Percentiles rank a stretch among this genome's conserved stretches.
Evolutionary conservation across 2,329 filamentous ascomycete species (phyloP).

Genomic region (Clonostachys rosea): DNA sequence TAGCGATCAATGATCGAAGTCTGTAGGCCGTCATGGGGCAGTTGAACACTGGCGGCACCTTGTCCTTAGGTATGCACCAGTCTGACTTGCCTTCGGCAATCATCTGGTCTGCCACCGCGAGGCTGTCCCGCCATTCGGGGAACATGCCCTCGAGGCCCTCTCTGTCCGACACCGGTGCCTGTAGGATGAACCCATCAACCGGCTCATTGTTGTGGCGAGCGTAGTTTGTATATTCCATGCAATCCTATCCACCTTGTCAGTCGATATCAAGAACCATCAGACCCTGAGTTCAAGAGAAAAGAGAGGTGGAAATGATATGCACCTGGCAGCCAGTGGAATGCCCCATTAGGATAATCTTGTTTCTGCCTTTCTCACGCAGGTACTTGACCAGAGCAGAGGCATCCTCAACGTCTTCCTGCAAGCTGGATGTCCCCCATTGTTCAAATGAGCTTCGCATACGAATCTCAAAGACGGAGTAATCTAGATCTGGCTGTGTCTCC

Average conservation of each 20-base stretch:
- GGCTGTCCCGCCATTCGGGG: slow-evolving; percentile 34
- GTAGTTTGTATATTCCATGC: slow-evolving; percentile 47
- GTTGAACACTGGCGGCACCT: slow-evolving; percentile 31
- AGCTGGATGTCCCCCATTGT: slow-evolving; percentile 44
- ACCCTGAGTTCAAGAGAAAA: not conserved
- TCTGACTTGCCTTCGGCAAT: slow-evolving; percentile 47
- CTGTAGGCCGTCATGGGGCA: slow-evolving; percentile 48
- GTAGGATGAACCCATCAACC: slow-evolving; percentile 73
- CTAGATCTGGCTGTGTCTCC: slow-evolving; percentile 24
- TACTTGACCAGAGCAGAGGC: slow-evolving; percentile 48
- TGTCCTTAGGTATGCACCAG: slow-evolving; percentile 47
- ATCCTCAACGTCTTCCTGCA: slow-evolving; percentile 48
- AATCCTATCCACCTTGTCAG: slow-evolving; percentile 35
- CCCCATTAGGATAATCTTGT: slow-evolving; percentile 50
- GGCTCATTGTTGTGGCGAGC: slow-evolving; percentile 37
- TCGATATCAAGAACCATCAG: not conserved
- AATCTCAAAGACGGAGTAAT: slow-evolving; percentile 52
- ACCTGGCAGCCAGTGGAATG: slow-evolving; percentile 57
- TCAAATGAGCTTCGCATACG: slow-evolving; percentile 49
- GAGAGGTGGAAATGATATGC: slow-evolving; percentile 3
- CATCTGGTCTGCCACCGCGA: slow-evolving; percentile 47
- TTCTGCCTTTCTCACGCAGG: slow-evolving; percentile 41
- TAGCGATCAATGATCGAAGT: slow-evolving; percentile 42
- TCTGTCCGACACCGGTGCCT: slow-evolving; percentile 75
- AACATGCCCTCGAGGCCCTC: slow-evolving; percentile 52